Percentiles rank a stretch among this genome's conserved stretches.
Conservation (phyloP, 2,329 filamentous ascomycete genomes). For the Teratosphaeria epicoccoides region DNA sequence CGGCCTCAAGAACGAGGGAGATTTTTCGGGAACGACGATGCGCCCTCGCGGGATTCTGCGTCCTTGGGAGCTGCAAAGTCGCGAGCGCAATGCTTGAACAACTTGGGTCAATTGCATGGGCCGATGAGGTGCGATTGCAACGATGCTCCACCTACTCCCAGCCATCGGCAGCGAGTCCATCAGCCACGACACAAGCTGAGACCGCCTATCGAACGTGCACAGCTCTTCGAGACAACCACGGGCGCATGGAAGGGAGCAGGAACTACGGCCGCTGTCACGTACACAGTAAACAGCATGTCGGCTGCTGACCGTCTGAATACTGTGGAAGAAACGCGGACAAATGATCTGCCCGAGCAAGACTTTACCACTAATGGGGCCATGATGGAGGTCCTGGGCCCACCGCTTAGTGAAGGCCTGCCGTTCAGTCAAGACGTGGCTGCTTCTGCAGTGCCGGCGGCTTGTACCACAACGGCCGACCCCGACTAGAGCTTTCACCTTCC, state of each 20-base stretch:
- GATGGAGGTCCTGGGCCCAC: constrained; percentile 21
- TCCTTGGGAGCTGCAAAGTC: not conserved
- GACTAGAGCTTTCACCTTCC: not conserved
- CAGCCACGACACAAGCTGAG: constrained; percentile 19
- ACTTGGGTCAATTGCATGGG: not conserved
- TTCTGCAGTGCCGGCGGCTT: constrained; percentile 7
- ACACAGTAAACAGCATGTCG: constrained; percentile 3
- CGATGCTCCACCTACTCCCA: not conserved
- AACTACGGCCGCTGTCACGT: constrained; percentile 17
- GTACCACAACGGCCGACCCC: not conserved
- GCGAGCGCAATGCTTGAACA: not conserved
- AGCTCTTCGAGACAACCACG: constrained; percentile 20
- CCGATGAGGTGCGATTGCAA: not conserved
- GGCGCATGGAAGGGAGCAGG: constrained; percentile 21
- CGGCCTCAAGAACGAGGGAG: not conserved
- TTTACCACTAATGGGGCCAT: constrained; percentile 18
- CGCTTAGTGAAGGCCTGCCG: constrained; percentile 13
- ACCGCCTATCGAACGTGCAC: constrained; percentile 17
- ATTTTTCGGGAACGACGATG: not conserved
- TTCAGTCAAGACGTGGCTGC: constrained; percentile 17
- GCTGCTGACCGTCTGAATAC: not conserved
- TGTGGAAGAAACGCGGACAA: not conserved
- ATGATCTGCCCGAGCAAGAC: constrained; percentile 6
- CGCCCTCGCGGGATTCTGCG: not conserved
- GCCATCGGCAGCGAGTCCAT: constrained; percentile 3